Evolutionary conservation across 1,139 yeast genomes (phyloP).

Genomic region (Blastobotrys proliferans): DNA sequence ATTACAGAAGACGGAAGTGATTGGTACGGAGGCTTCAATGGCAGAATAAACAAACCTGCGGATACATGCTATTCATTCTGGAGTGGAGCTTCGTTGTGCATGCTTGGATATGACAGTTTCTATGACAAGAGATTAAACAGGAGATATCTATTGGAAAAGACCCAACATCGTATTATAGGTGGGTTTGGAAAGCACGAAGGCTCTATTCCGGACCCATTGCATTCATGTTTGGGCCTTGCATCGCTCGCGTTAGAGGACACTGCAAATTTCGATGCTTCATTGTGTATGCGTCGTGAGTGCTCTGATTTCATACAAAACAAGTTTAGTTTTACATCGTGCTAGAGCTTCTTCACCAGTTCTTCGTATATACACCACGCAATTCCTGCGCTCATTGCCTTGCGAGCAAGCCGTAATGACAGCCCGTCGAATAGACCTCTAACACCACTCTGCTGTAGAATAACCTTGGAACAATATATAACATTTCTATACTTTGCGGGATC

Average conservation of each 20-base stretch:
- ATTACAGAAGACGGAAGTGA: conserved; percentile 36
- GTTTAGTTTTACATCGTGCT: not conserved
- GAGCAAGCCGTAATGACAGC: conserved; percentile 66
- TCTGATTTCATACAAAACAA: conserved; percentile 15
- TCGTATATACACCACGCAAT: conserved; percentile 97
- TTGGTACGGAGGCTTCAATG: conserved; percentile 81
- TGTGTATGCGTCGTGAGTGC: conserved; percentile 23
- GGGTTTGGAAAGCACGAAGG: conserved; percentile 75
- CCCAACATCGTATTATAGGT: conserved; percentile 67
- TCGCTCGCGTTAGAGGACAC: conserved; percentile 32
- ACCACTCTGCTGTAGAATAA: conserved; percentile 56
- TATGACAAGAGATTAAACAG: conserved; percentile 40
- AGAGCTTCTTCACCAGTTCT: conserved; percentile 49
- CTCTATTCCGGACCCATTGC: conserved; percentile 51
- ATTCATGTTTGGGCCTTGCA: conserved; percentile 38
- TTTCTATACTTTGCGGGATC: conserved; percentile 43
- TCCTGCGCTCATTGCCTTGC: conserved; percentile 91
- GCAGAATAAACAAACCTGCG: conserved; percentile 75
- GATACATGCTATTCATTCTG: conserved; percentile 95
- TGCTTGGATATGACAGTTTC: conserved; percentile 34
- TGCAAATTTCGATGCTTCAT: conserved; percentile 24
- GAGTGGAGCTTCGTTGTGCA: conserved; percentile 59
- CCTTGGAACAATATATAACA: conserved; percentile 39
- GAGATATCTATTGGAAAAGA: conserved; percentile 49
- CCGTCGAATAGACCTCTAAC: conserved; percentile 71